These are phyloP conservation scores for Pseudopithomyces chartarum DNA, from an alignment of 2,329 filamentous ascomycete genomes.

Conservation along the genomic window DNA sequence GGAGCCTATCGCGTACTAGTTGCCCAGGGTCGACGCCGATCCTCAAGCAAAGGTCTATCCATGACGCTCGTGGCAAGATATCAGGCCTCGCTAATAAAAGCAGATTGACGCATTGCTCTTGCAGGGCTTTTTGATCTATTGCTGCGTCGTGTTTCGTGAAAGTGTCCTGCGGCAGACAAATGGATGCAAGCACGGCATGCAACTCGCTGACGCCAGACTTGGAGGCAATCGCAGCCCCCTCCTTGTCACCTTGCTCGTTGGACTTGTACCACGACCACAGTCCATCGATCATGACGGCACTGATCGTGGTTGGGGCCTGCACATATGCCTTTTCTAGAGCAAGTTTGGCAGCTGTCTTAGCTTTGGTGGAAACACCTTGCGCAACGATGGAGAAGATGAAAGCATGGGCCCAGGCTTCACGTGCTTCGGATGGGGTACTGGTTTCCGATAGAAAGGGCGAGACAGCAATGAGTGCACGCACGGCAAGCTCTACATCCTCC, in stretches of 20 bases:
- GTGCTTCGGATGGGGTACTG: slow-evolving; percentile 51
- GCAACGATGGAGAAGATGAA: slow-evolving; percentile 79
- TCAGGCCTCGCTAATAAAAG: slow-evolving; percentile 79
- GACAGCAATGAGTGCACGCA: slow-evolving; percentile 69
- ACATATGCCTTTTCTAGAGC: slow-evolving; percentile 70
- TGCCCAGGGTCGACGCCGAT: slow-evolving; percentile 82
- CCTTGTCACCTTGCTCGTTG: slow-evolving; percentile 74
- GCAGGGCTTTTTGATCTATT: slow-evolving; percentile 58
- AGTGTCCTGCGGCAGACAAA: slow-evolving; percentile 65
- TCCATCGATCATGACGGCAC: slow-evolving; percentile 68
- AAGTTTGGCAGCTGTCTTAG: slow-evolving; percentile 67
- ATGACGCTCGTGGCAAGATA: slow-evolving; percentile 76
- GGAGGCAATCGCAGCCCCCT: slow-evolving; percentile 69
- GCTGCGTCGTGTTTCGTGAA: slow-evolving; percentile 50
- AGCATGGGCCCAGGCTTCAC: slow-evolving; percentile 79
- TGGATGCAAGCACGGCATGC: slow-evolving; percentile 62
- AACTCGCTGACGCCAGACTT: slow-evolving; percentile 70
- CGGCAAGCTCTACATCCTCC: slow-evolving; percentile 80
- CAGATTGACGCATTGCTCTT: slow-evolving; percentile 75
- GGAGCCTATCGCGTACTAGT: slow-evolving; percentile 68
- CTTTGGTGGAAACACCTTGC: slow-evolving; percentile 61
- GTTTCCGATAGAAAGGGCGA: slow-evolving; percentile 60
- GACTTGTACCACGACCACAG: slow-evolving; percentile 80
- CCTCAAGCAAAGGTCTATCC: slow-evolving; percentile 87
- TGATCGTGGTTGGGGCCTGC: slow-evolving; percentile 62